Evolutionary conservation across 495 filamentous ascomycete genomes (phyloP), one percentile per base, ranked within the genome.

Genomic region (Neurospora tetrasperma): DNA sequence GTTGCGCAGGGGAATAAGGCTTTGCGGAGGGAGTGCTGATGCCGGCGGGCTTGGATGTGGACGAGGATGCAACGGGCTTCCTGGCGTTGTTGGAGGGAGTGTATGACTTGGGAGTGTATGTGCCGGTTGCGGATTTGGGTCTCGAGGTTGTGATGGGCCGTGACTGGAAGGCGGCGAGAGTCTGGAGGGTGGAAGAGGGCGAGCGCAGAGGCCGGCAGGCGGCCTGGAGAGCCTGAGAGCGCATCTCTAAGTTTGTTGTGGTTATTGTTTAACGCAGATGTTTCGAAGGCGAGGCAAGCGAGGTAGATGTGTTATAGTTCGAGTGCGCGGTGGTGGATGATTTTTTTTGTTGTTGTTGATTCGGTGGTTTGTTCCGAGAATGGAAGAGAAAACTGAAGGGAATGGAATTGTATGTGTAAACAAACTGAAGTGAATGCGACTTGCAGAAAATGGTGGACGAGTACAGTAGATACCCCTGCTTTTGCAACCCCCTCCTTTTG

Each of bases 171-270:
- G 54, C 54, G 7, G 14, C 27, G 20, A 74, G 69, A 38, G 27
- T 62, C 44, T 74, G 73, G 27, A 74, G 18, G 41, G 27, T 73
- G 18, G 72, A 59, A 23, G 75, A 72, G n/a, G 75, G 44, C 20
- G 43, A 20, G 72, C 74, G 76, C 39, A 76, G 44, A 12, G 74
- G 73, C 10, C 76, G 71, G 40, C 71, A 74, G 31, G 74, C 75
- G 10, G n/a, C 35, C 40, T 77, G 79, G 69, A 79, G 74, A 72
- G 76, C 75, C 43, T 48, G 75, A 59, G 79, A 76, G 35, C 75
- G 73, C 79, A 81, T 81, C 42, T 77, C 27, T 14, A 12, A 10
- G 59, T 11, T 11, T 14, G 42, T 42, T 9, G 71, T 14, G 66
- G 38, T 39, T 44, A 44, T 46, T 41, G 70, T 23, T 23, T 18